Percentiles rank a stretch among this genome's conserved stretches.
phyloP scores from a whole-genome alignment of 2,329 filamentous ascomycete species.

The Aspergillus proliferans region DNA sequence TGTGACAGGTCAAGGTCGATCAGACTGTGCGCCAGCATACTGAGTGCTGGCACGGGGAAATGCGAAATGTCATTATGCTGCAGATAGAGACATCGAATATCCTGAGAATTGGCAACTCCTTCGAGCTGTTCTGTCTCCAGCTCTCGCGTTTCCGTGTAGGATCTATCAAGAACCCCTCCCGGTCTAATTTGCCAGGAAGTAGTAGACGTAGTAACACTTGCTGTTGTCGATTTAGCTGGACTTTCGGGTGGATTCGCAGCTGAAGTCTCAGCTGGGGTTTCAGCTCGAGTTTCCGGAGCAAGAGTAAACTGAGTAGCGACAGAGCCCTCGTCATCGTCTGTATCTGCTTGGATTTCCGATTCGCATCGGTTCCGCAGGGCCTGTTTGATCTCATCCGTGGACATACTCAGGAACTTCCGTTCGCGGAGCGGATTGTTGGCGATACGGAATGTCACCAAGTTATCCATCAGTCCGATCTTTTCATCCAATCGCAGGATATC shows the following conservation, averaged over 20 bases:
- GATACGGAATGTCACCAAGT: slow-evolving; percentile 65
- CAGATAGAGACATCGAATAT: slow-evolving; percentile 57
- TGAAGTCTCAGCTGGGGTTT: too few species aligned
- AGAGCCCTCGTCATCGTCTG: slow-evolving; percentile 33
- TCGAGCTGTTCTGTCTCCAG: slow-evolving; percentile 46
- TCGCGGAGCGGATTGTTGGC: slow-evolving; percentile 87
- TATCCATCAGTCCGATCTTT: slow-evolving; percentile 73
- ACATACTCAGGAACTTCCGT: slow-evolving; percentile 75
- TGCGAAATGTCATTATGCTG: slow-evolving; percentile 68
- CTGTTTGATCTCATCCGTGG: slow-evolving; percentile 73
- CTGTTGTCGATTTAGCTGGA: too few species aligned
- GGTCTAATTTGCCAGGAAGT: slow-evolving; percentile 33
- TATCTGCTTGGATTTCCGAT: slow-evolving; percentile 40
- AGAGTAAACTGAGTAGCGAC: slow-evolving; percentile 37
- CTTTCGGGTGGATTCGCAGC: too few species aligned
- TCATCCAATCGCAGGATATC: slow-evolving; percentile 70
- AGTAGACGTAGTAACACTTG: slow-evolving; percentile 7
- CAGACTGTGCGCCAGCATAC: slow-evolving; percentile 64
- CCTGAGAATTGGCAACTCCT: slow-evolving; percentile 37
- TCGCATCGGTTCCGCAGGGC: slow-evolving; percentile 59
- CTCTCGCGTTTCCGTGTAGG: slow-evolving; percentile 56
- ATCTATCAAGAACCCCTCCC: slow-evolving; percentile 58
- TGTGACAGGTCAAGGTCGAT: slow-evolving; percentile 67
- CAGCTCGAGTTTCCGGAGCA: slow-evolving; percentile 38
- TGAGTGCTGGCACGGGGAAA: slow-evolving; percentile 63